Percentiles rank a stretch among this genome's conserved stretches.
Evolutionary conservation across 2,329 filamentous ascomycete species (phyloP).

Genomic region (Apiospora aurea): DNA sequence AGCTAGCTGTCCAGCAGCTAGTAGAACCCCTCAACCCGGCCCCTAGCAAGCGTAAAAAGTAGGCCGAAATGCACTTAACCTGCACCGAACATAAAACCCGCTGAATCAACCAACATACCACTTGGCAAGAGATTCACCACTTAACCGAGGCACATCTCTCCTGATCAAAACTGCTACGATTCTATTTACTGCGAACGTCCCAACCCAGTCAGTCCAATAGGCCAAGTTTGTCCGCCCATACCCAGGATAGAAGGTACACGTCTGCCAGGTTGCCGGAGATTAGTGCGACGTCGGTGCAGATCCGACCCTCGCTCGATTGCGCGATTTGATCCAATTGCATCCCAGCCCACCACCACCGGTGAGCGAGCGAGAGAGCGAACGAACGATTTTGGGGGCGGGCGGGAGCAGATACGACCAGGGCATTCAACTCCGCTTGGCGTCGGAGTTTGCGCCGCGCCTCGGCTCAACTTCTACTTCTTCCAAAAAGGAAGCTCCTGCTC

Average conservation of each 20-base stretch:
- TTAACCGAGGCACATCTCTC: neutral
- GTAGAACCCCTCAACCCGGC: neutral
- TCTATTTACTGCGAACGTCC: neutral
- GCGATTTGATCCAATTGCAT: neutral
- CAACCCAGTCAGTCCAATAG: neutral
- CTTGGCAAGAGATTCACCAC: neutral
- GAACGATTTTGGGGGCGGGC: neutral
- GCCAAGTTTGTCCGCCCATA: neutral
- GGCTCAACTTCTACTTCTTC: neutral
- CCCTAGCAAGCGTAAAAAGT: neutral
- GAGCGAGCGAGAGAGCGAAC: neutral
- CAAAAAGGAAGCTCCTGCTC: neutral
- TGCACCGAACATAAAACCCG: neutral
- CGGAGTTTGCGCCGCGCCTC: neutral
- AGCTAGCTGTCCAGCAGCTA: neutral
- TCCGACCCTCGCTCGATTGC: neutral
- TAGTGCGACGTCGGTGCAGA: conserved; percentile 18
- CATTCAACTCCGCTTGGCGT: neutral
- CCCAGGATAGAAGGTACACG: conserved; percentile 4
- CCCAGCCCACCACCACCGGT: neutral
- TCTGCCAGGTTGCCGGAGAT: conserved; percentile 9
- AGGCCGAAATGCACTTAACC: neutral
- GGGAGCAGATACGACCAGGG: neutral
- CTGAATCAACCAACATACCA: neutral
- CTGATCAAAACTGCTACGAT: neutral